Evolutionary conservation across 345 rosid genomes (phyloP), one percentile per base, ranked within the genome.

Genomic region (Salix dunnii): DNA sequence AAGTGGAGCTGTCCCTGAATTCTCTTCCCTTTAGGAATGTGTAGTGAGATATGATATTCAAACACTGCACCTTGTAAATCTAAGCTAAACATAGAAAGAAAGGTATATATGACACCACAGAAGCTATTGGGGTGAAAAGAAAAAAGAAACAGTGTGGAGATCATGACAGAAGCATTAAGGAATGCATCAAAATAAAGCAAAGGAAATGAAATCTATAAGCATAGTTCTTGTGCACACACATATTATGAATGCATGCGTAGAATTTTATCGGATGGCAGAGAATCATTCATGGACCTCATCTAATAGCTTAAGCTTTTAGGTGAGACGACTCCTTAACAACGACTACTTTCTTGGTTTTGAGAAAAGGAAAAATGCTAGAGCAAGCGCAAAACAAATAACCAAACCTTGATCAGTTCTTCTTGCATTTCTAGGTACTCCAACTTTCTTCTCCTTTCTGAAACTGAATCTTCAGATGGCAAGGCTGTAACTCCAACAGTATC

Each of bases 401-500:
- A 68, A 33, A 94, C 98, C 97, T 92, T 90, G 80, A 94, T 94
- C 68, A 94, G 82, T 86, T 94, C 98, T 87, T 94, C 98, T 88
- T 94, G 94, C 97, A 91, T 94, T 84, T 90, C 98, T 36, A 94
- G 85, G 91, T 81, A 92, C 86, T 92, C 98, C 82, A 94, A 83
- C 83, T 94, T 94, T 82, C 98, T 92, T 87, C 91, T 91, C 87
- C 91, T 94, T 78, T 94, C 97, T 83, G 97, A 84, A 78, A 94
- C 84, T 75, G 92, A 87, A 89, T 92, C 97, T 82, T 92, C 98
- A 70, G 97, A 92, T 81, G 95, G 86, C 84, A 94, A 82, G 80
- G 94, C 87, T 77, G 97, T 94, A 73, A 89, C 95, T 62, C 91
- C 89, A 77, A 94, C 98, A 40, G 95, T 94, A 80, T 92, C 98